Evolutionary conservation across 177 flowering plant species (phyloP).

Genomic region (Vitis hybrid): DNA sequence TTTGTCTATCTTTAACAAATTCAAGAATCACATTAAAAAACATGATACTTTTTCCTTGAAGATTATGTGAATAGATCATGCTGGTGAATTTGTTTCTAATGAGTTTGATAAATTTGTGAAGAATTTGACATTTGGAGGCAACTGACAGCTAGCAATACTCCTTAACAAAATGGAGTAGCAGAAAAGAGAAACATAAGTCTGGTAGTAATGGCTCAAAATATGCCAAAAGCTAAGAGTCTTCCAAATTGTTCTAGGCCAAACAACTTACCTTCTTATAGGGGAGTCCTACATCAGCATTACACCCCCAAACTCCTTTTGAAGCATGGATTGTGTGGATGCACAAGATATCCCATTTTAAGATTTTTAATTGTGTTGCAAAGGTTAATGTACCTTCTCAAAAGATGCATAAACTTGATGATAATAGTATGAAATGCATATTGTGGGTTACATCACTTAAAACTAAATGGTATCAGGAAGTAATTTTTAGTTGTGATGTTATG

Average conservation of each 20-base stretch:
- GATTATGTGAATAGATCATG: too few species aligned
- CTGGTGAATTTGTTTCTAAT: neutral
- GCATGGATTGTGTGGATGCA: neutral
- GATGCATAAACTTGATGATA: neutral
- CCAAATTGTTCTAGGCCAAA: constrained; percentile 1
- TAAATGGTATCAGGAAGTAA: too few species aligned
- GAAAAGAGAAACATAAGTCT: constrained; percentile 1
- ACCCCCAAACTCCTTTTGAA: neutral
- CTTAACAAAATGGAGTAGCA: constrained; percentile 4
- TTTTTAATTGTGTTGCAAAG: neutral
- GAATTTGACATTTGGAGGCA: neutral
- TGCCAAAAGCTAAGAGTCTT: neutral
- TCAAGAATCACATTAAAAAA: too few species aligned
- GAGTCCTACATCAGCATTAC: neutral
- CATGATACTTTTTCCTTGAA: too few species aligned
- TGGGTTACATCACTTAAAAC: neutral
- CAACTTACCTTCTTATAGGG: too few species aligned
- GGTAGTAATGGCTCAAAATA: constrained; percentile 3
- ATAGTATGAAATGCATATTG: neutral
- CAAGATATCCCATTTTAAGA: neutral
- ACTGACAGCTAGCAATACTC: neutral
- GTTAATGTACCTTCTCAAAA: neutral
- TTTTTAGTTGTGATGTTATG: too few species aligned
- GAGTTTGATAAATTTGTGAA: neutral
- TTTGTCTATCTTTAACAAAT: too few species aligned